Evolutionary conservation across 202 grass and related monocot genomes (phyloP).

Genomic region (Zizania palustris): DNA sequence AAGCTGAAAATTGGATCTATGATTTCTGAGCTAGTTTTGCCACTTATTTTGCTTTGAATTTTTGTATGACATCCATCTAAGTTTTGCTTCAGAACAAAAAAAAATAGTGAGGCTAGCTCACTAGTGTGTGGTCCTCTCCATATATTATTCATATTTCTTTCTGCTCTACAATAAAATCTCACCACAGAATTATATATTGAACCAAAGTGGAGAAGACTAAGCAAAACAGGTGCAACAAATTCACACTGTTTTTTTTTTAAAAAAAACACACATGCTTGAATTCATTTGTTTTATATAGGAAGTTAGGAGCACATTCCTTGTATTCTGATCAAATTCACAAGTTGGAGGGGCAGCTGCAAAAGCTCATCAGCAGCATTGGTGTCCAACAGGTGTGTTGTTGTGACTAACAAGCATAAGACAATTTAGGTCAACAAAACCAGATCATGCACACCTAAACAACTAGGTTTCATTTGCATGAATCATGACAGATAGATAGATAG

Average conservation of each 20-base stretch:
- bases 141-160: background rate
- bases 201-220: background rate
- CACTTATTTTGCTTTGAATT: background rate
- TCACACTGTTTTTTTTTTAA: background rate
- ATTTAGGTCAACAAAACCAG: slow-evolving; percentile 45
- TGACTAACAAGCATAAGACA: slow-evolving; percentile 32
- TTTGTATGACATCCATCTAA: background rate
- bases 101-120: background rate
- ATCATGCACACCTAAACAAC: slow-evolving; percentile 43
- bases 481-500: slow-evolving; percentile 32
- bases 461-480: slow-evolving; percentile 11
- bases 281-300: background rate
- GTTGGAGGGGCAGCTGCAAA: slow-evolving; percentile 6
- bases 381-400: slow-evolving; percentile 34
- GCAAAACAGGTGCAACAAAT: slow-evolving; percentile 11
- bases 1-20: background rate
- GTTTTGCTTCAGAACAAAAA: background rate
- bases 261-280: background rate
- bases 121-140: background rate
- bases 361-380: background rate
- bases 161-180: background rate
- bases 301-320: background rate
- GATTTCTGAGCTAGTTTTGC: background rate
- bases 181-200: background rate
- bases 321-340: background rate